These are phyloP conservation scores for Gastrodia elata DNA, from an alignment of 106 monocot species.

Conservation along the genomic window DNA sequence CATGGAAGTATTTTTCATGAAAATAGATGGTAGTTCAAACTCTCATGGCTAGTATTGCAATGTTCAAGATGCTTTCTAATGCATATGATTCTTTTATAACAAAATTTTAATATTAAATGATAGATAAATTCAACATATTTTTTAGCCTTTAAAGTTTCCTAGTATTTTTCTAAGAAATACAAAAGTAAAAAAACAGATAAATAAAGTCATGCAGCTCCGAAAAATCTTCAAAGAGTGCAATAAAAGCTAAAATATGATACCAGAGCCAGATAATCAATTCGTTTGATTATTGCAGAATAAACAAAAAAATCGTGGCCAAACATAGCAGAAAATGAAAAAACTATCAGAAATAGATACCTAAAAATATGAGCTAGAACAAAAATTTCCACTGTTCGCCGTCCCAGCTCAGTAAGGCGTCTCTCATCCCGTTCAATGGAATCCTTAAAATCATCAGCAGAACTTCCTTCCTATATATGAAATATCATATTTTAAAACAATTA, in stretches of 20 bases:
- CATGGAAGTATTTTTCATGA: too few relatives aligned
- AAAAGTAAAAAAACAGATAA: too few relatives aligned
- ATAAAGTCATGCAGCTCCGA: too few relatives aligned
- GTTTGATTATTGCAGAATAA: neutral
- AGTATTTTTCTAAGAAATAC: too few relatives aligned
- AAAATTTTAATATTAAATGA: too few relatives aligned
- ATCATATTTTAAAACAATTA: slow-evolving; percentile 6
- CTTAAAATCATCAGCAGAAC: slow-evolving; percentile 63
- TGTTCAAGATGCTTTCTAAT: too few relatives aligned
- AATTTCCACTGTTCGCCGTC: slow-evolving; percentile 74
- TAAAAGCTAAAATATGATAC: neutral
- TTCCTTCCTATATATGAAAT: slow-evolving; percentile 47
- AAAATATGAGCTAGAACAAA: slow-evolving; percentile 87
- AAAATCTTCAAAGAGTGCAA: too few relatives aligned
- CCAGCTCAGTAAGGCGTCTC: slow-evolving; percentile 71
- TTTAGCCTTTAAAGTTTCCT: too few relatives aligned
- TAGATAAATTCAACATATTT: too few relatives aligned
- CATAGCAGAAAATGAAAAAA: neutral
- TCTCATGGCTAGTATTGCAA: too few relatives aligned
- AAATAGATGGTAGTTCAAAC: too few relatives aligned
- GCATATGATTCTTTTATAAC: too few relatives aligned
- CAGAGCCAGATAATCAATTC: neutral
- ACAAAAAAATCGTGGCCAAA: neutral
- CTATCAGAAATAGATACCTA: slow-evolving; percentile 31
- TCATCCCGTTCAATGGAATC: slow-evolving; percentile 93